A percentile compares a stretch with the other conserved stretches of the same genome.
These are phyloP conservation scores for Phytophthora foliorum DNA, from an alignment of 352 stramenopile genomes.

Conservation along the genomic window DNA sequence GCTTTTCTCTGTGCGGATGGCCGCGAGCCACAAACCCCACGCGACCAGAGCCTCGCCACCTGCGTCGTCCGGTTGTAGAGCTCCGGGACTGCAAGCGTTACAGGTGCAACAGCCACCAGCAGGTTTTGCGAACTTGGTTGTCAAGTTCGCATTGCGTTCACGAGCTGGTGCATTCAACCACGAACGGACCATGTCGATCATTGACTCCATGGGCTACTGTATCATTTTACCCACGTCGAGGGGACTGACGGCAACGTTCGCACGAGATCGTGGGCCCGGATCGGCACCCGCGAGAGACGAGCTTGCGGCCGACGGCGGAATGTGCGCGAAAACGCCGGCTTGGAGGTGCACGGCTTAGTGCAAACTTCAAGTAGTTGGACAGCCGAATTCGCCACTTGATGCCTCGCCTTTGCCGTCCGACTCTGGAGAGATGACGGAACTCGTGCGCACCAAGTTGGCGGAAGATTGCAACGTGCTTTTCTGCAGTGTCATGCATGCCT, in stretches of 20 bases:
- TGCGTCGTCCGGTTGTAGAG: slow-evolving; percentile 33
- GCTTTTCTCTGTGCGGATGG: slow-evolving; percentile 22
- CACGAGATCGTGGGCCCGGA: background rate
- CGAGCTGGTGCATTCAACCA: background rate
- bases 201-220: too few relatives aligned
- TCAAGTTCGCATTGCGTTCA: background rate
- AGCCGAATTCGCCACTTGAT: slow-evolving; percentile 22
- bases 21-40: slow-evolving; percentile 17
- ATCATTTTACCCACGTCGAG: slow-evolving; percentile 1
- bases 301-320: slow-evolving; percentile 28
- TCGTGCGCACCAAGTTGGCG: background rate
- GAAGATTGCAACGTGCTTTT: slow-evolving; percentile 26
- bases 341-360: background rate
- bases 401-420: slow-evolving; percentile 4
- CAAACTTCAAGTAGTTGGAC: slow-evolving; percentile 42
- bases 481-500: background rate
- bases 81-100: slow-evolving; percentile 24
- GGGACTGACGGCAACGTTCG: slow-evolving; percentile 5
- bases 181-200: too few relatives aligned
- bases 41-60: slow-evolving; percentile 29
- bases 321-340: slow-evolving; percentile 22
- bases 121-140: slow-evolving; percentile 14
- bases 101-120: slow-evolving; percentile 12
- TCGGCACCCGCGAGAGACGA: background rate
- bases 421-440: slow-evolving; percentile 15